phyloP scores from a whole-genome alignment of 768 basidiomycete species.

The Cantharellus cinnabarinus region DNA sequence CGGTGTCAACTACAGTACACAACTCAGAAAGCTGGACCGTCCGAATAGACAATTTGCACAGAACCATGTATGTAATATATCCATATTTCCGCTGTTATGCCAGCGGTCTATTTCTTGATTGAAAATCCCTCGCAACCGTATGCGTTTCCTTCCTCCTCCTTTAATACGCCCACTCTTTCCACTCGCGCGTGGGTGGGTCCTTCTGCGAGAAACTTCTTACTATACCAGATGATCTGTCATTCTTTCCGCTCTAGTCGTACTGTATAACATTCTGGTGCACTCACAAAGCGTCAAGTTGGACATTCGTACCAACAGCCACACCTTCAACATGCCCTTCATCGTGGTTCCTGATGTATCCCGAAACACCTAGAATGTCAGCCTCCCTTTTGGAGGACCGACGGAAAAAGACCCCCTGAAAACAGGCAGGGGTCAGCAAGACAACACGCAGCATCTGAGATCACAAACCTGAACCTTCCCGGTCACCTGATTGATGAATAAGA shows the following conservation, averaged over 20 bases:
- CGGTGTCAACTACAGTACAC: too few relatives aligned
- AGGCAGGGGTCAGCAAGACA: neutral
- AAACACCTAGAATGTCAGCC: neutral
- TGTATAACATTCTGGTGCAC: neutral
- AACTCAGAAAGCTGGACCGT: too few relatives aligned
- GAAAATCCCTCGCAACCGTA: neutral
- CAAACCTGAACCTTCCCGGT: neutral
- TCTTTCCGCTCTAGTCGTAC: too few relatives aligned
- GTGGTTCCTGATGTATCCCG: neutral
- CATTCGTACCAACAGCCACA: neutral
- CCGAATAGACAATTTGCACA: too few relatives aligned
- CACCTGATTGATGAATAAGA: neutral
- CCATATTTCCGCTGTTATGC: too few relatives aligned
- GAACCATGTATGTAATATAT: too few relatives aligned
- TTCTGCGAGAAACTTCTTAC: neutral
- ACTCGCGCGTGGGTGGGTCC: neutral
- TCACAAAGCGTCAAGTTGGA: neutral
- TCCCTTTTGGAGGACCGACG: neutral
- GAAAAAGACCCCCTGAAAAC: neutral
- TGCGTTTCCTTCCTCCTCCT: neutral
- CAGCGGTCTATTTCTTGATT: neutral
- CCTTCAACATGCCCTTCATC: neutral
- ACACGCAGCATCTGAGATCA: neutral
- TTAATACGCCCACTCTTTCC: neutral
- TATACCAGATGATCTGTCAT: neutral